Evolutionary conservation across 2,329 filamentous ascomycete genomes (phyloP), one percentile per base, ranked within the genome.

Genomic region (Hypoxylon sp.): DNA sequence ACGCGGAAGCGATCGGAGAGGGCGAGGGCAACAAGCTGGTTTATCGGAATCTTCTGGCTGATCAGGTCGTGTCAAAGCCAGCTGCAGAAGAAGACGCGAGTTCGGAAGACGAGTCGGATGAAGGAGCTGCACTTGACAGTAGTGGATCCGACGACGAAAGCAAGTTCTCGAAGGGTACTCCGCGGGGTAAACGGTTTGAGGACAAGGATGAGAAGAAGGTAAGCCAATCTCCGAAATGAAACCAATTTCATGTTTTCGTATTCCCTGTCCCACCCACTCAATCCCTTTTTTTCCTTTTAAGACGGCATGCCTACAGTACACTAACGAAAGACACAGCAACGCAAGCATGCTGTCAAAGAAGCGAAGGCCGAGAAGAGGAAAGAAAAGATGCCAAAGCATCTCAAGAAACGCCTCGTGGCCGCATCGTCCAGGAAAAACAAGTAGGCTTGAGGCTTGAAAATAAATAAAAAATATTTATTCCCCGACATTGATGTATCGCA

Each of bases 321-420:
- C 67, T 67, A 43, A 71, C 65, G 57, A 32, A 7, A 9, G 26
- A 20, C 47, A 80, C 47, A 80, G 76, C 68, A 71, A 60, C 94
- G 97, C 71, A 99, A 99, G 71, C 83, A 84, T 69, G 87, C 88
- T 1, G 88, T 97, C 62, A 99, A 97, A 75, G 93, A 97, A 66
- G 93, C 92, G 66, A 97, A 96, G 76, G 86, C 91, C 25, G 92
- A 97, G 71, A 91, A 95, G 77, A 79, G 94, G 53, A 90, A 93
- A 71, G 89, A 90, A 3, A 99, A 99, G 78, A 96, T 99, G 74
- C 93, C 94, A 0, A 99, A 99, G 75, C 86, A 95, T 69, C 61
- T 96, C 23, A 99, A 99, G 81, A 97, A 97, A 78, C 90, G 88
- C 69, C 73, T 96, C 50, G 83, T 96, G 17, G 81, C 79, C 47